Evolutionary conservation across 495 filamentous ascomycete genomes (phyloP), one percentile per base, ranked within the genome.

Genomic region (Aspergillus haitiensis): DNA sequence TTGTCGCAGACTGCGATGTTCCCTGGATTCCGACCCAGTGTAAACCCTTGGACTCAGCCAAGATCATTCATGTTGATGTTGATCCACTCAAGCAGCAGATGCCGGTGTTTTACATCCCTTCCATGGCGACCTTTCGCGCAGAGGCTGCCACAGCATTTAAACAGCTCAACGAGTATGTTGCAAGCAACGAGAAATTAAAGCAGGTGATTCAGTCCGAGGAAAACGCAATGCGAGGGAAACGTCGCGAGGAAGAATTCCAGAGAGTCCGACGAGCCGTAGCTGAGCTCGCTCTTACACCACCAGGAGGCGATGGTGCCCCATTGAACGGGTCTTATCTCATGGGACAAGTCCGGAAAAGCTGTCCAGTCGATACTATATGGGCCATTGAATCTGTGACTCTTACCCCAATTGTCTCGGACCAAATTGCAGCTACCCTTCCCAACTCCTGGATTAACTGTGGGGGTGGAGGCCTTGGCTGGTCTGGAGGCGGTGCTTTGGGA

Each of bases 401-500:
- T 55, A 91, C 90, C 0, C 72, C 69, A 2, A 84, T 89, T 52
- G 90, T 95, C 12, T 86, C 91, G 18, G 91, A 98, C 64, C 87
- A 91, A 63, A 68, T 97, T n/a, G 83, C 84, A 67, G 86, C 87
- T 10, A 89, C 84, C 12, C 61, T 85, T 2, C 93, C 92, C 0
- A 90, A 92, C 6, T 86, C 85, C 7, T 94, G 91, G 87, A 86
- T 96, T 67, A 96, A 96, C 76, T 98, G 93, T 70, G 93, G 93
- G 12, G 93, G 93, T 35, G 93, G 93, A 37, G 93, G 93, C 4
- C 81, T 97, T 0, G 93, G 93, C 16, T 98, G 93, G 93, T 93
- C 89, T n/a, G 93, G 93, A 18, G 93, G 93, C 46, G 93, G 83
- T 56, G 85, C 90, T 2, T 73, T 96, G 4, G 93, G 93, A 13